Evolutionary conservation across 140 eudicot genomes (phyloP).

Genomic region (Erigeron philadelphicus): DNA sequence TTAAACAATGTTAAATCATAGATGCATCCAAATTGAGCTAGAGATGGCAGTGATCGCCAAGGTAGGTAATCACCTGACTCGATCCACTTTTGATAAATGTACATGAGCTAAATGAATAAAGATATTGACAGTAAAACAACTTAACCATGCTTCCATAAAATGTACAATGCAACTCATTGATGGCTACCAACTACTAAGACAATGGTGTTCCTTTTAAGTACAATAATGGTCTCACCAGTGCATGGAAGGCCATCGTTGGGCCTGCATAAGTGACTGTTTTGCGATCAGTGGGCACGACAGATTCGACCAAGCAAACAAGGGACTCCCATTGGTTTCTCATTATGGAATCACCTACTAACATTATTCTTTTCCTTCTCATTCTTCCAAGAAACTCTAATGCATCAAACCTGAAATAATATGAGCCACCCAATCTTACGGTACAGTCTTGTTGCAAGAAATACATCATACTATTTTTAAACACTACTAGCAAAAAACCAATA

Average conservation of each 20-base stretch:
- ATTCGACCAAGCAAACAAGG: constrained; percentile 74
- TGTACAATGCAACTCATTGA: no score
- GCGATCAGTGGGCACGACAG: constrained; percentile 63
- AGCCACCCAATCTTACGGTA: constrained; percentile 2
- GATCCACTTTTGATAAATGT: no score
- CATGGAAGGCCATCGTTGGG: constrained; percentile 81
- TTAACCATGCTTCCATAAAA: no score
- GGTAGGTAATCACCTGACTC: no score
- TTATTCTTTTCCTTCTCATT: constrained; percentile 82
- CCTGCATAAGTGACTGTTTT: constrained; percentile 70
- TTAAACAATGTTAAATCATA: not conserved
- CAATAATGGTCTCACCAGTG: constrained; percentile 49
- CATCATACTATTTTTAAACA: not conserved
- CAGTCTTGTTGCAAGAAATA: not conserved
- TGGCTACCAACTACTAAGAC: no score
- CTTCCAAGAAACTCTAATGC: constrained; percentile 76
- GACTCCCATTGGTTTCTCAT: constrained; percentile 97
- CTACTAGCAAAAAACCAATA: not conserved
- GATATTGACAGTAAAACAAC: no score
- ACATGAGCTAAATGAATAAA: no score
- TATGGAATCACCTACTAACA: constrained; percentile 88
- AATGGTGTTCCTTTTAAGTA: not conserved
- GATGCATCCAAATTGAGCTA: no score
- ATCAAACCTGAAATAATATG: constrained; percentile 54
- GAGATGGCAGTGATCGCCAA: no score